A percentile compares a stretch with the other conserved stretches of the same genome.
Conservation (phyloP, 176 grass and related monocot species). For the Lolium multiflorum region DNA sequence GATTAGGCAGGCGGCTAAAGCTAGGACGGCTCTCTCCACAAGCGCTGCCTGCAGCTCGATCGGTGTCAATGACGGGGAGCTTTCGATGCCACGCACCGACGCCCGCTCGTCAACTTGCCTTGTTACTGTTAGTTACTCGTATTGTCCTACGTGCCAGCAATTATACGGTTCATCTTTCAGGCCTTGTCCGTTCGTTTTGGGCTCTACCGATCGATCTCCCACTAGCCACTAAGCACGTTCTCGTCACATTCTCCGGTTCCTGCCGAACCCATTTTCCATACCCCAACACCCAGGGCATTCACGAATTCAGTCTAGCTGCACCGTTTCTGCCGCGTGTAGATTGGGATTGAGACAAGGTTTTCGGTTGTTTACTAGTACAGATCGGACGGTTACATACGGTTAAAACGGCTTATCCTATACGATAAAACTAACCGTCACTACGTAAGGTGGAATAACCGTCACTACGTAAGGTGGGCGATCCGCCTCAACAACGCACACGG, state of each 20-base stretch:
- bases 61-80: background rate
- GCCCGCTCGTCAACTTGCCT: background rate
- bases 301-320: too few species aligned
- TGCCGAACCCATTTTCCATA: background rate
- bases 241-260: background rate
- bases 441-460: too few species aligned
- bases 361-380: too few species aligned
- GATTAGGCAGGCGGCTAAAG: constrained; percentile 17
- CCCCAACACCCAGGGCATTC: background rate
- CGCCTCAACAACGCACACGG: too few species aligned
- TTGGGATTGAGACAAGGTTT: too few species aligned
- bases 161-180: background rate
- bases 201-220: background rate
- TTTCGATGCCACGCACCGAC: constrained; percentile 6
- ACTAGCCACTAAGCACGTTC: background rate
- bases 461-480: too few species aligned
- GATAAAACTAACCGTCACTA: too few species aligned
- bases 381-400: too few species aligned
- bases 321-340: constrained; percentile 9
- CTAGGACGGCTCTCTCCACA: background rate
- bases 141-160: background rate
- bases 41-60: background rate
- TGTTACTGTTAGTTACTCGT: background rate
- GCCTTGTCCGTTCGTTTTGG: background rate
- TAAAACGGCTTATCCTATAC: too few species aligned